These are phyloP conservation scores for Botrytis hyacinthi DNA, from an alignment of 2,329 filamentous ascomycete genomes.

Conservation along the genomic window DNA sequence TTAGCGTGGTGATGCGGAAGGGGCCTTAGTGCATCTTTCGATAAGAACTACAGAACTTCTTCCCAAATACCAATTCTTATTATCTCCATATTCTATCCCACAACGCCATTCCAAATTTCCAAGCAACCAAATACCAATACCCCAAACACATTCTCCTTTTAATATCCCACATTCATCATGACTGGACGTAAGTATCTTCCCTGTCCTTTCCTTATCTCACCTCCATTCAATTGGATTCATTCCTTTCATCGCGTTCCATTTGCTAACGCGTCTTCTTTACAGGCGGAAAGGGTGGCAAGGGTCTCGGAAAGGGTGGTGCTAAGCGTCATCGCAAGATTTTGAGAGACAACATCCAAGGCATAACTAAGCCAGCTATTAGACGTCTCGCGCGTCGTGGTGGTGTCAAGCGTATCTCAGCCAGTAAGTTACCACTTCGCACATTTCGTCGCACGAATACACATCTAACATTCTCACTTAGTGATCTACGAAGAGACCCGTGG, in stretches of 20 bases:
- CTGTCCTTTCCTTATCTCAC: background rate
- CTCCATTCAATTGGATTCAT: slow-evolving; percentile 5
- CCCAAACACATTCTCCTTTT: slow-evolving; percentile 9
- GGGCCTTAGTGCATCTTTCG: slow-evolving; percentile 30
- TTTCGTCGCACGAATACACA: slow-evolving; percentile 34
- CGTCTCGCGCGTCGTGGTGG: slow-evolving; percentile 98
- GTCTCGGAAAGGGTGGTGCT: slow-evolving; percentile 95
- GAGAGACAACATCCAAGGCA: slow-evolving; percentile 99
- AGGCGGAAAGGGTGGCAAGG: slow-evolving; percentile 73
- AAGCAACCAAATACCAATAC: background rate
- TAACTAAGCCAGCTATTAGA: slow-evolving; percentile 97
- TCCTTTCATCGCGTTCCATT: background rate
- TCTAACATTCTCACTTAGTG: slow-evolving; percentile 47
- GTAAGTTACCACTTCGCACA: slow-evolving; percentile 46
- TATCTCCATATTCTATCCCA: slow-evolving; percentile 18
- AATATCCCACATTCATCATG: slow-evolving; percentile 46
- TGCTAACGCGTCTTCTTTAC: slow-evolving; percentile 32
- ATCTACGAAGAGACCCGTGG: slow-evolving; percentile 82
- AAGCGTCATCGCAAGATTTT: slow-evolving; percentile 99
- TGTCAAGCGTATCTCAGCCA: slow-evolving; percentile 99
- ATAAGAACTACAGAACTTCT: slow-evolving; percentile 27
- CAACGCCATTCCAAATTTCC: slow-evolving; percentile 6
- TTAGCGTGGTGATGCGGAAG: slow-evolving; percentile 32
- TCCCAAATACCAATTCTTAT: slow-evolving; percentile 19
- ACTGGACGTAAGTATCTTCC: slow-evolving; percentile 54